Evolutionary conservation across 805 yeast species (phyloP).

Genomic region (Teunomyces gatunensis): DNA sequence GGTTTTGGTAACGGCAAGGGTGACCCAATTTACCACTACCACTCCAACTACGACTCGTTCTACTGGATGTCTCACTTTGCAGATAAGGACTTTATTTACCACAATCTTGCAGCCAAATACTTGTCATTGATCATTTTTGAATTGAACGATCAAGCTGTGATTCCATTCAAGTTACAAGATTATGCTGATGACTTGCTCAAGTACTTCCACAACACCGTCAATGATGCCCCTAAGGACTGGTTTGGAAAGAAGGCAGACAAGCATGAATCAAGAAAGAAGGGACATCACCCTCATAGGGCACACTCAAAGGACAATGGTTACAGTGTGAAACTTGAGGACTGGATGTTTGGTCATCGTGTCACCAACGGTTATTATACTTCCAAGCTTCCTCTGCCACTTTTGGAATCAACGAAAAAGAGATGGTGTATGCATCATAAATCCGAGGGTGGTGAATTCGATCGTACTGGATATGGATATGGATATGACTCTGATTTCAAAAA

Average conservation of each 20-base stretch:
- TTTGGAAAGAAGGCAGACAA: conserved; percentile 11
- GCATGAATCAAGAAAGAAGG: not conserved
- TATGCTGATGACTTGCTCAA: conserved; percentile 45
- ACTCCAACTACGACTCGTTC: conserved; percentile 58
- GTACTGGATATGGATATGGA: conserved; percentile 5
- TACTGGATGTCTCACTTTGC: conserved; percentile 53
- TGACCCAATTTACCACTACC: conserved; percentile 56
- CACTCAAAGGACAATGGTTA: no score
- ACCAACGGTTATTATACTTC: conserved; percentile 21
- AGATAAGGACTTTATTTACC: conserved; percentile 53
- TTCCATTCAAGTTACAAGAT: conserved; percentile 44
- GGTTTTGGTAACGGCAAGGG: conserved; percentile 34
- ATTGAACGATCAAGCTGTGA: conserved; percentile 56
- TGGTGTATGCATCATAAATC: conserved; percentile 1
- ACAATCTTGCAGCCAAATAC: conserved; percentile 57
- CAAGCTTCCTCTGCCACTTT: conserved; percentile 14
- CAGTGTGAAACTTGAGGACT: no score
- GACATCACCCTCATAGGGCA: not conserved
- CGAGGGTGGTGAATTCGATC: conserved; percentile 6
- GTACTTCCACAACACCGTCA: conserved; percentile 31
- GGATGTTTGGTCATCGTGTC: conserved; percentile 2
- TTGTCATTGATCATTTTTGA: conserved; percentile 54
- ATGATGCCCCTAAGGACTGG: conserved; percentile 36
- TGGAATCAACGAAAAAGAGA: conserved; percentile 11
- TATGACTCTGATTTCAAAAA: conserved; percentile 8